These are phyloP conservation scores for Fusarium armeniacum DNA, from an alignment of 2,329 filamentous ascomycete species.

Conservation along the genomic window DNA sequence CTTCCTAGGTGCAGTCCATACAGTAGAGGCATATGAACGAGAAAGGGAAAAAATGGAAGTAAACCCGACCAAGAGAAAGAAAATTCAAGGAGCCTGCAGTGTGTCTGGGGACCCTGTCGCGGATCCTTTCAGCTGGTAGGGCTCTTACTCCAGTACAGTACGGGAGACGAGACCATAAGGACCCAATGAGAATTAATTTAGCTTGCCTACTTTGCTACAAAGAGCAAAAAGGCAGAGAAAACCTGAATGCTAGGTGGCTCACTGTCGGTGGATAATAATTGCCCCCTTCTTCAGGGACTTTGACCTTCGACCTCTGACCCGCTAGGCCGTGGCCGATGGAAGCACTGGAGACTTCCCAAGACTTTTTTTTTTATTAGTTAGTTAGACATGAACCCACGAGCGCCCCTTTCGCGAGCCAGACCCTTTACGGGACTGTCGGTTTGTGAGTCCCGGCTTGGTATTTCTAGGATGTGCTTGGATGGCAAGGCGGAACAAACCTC, in stretches of 20 bases:
- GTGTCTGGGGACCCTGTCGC: constrained; percentile 41
- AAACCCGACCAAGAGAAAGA: neutral
- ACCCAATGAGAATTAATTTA: constrained; percentile 5
- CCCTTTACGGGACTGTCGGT: constrained; percentile 13
- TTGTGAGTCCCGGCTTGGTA: constrained; percentile 32
- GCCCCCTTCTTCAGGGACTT: constrained; percentile 41
- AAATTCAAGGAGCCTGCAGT: constrained; percentile 24
- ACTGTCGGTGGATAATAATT: constrained; percentile 36
- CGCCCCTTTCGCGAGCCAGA: constrained; percentile 28
- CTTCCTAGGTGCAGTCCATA: too few species aligned
- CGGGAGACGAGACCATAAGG: constrained; percentile 14
- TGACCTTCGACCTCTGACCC: constrained; percentile 25
- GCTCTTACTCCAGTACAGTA: constrained; percentile 23
- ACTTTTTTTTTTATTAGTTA: neutral
- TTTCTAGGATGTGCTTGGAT: constrained; percentile 26
- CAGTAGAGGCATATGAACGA: constrained; percentile 18
- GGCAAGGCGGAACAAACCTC: constrained; percentile 32
- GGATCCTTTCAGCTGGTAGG: constrained; percentile 49
- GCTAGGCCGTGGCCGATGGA: constrained; percentile 19
- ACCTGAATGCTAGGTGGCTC: constrained; percentile 1
- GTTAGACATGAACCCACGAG: constrained; percentile 13
- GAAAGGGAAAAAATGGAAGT: neutral
- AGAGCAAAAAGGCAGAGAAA: constrained; percentile 8
- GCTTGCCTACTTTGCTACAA: constrained; percentile 2
- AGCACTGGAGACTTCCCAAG: constrained; percentile 6